Base-by-base conservation (phyloP, 2,329 filamentous ascomycete species). In the Ophiostoma novo-ulmi region DNA sequence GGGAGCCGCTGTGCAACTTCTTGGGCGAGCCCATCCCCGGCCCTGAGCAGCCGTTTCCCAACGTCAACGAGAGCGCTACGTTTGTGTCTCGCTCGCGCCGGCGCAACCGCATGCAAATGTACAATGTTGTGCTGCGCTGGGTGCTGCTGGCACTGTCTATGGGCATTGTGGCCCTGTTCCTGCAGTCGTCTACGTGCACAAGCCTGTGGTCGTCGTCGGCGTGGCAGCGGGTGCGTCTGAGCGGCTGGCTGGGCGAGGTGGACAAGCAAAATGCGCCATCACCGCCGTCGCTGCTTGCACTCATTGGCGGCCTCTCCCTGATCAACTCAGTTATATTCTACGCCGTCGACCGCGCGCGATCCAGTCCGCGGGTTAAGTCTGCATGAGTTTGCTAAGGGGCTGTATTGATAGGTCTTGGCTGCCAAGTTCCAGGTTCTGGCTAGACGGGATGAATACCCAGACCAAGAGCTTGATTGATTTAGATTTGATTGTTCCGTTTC, bases 1-100 rank as follows among this genome's bases (percentile, higher is more conserved):
- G 81, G 80, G 78, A 75, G 67, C 80, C 80, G 11, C 78, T 82
- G 2, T 82, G 81, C 74, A 70, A 75, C 61, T 82, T 82, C 65
- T 72, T 82, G 1, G 77, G 76, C 17, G 79, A 79, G 70, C 76
- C 76, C 0, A 74, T 81, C 0, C 80, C 80, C 1, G 44, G 48
- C 22, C 72, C 52, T 2, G 48, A 76, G 0, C 69, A 73, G 39
- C 71, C 74, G n/a, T 81, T 81, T 70, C 80, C 80, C 1, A 77
- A 77, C 64, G 75, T 76, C 1, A 80, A 80, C 68, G 77, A 74
- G 70, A 73, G 71, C 66, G 67, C 69, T 5, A 73, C 73, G 65
- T 75, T 75, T 69, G 73, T 75, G 31, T 64, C 66, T 36, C 74
- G 74, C 44, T 73, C 71, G 55, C 74, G 74, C 67, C 71, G 71